Base-by-base conservation (phyloP, 1,139 yeast species). In the Protomyces pachydermus region DNA sequence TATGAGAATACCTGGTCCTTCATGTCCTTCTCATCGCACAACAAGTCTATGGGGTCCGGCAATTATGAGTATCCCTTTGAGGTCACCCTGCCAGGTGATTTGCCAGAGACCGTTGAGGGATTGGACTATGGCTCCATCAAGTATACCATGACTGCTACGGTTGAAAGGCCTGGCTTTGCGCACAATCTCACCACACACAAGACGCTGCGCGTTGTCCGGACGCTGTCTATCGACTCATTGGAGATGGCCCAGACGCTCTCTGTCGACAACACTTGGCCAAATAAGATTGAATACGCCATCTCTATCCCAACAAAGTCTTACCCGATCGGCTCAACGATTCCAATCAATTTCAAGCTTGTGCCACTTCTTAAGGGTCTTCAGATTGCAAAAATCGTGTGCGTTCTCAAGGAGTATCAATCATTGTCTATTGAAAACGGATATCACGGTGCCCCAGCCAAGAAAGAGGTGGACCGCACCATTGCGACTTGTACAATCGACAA, bases 221-320 rank as follows among this genome's bases (percentile, higher is more conserved):
- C 98, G 0, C 76, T 91, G 65, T 86, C 96, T 0, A 83, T 96
- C 0, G 98, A 91, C 74, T 84, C 96, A 0, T 82, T 89, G 1
- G 98, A 95, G 72, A 78, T 91, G 54, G 82, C 95, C 0, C 98
- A 93, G 75, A 90, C 98, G 0, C 88, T 91, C 63, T 91, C 96
- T 0, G 96, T 93, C 25, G 97, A 91, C 72, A 93, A 93, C 73
- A 86, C 93, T 0, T 95, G 99, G 99, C 98, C 98, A 2, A 79
- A 84, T 56, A 93, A 93, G 74, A 89, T 93, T 56, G 98, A 95
- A 71, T 93, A 93, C 74, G 83, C 93, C 1, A 83, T 93, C 64
- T 87, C 88, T 66, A 85, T 89, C 9, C 97, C 98, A 0, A 81
- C 91, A 16, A 86, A 88, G 72, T 97, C 98, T 0, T 83, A 90